Base-by-base conservation (phyloP, 371 early-diverging fungal species). In the Smittium mucronatum region DNA sequence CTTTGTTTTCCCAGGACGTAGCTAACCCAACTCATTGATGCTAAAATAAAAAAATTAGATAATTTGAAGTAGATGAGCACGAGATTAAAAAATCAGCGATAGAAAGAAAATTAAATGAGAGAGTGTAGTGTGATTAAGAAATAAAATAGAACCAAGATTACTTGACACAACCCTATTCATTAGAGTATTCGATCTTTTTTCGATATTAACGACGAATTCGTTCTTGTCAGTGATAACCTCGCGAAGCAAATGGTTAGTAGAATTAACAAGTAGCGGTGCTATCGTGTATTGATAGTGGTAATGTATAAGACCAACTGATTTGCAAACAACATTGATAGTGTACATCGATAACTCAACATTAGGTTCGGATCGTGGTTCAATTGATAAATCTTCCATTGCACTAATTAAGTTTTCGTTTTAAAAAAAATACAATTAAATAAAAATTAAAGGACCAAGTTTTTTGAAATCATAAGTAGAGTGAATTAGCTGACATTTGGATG, bases 261-360 rank as follows among this genome's bases (percentile, higher is more conserved):
- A 77, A 5, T 84, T 82, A 0, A 28, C 28, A 11, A 95, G 81
- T 63, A 93, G 74, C 0, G 93, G 93, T 28, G 93, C 94, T 68
- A 95, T 82, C 1, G 84, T 81, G 15, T 85, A 82, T 71, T 94
- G 93, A 81, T 94, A 96, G 76, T 95, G 95, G 36, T 87, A 81
- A 76, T 97, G 97, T 65, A 93, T 78, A 58, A 95, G 76, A 58
- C 92, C 93, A 28, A 91, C 82, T 0, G 89, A 85, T 32, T 88
- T 74, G 70, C 88, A 89, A 25, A 89, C 81, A 0, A 86, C 78
- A 58, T 86, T 83, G 30, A 94, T 84, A 1, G 86, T 83, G 17
- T 82, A 79, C 58, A 97, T 83, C 28, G 86, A 80, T 25, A 36
- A 2, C 33, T 34, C 33, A 2, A 34, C 32, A 36, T 33, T 33